phyloP scores from a whole-genome alignment of 2,329 filamentous ascomycete genomes.

The Diaporthe capsici region DNA sequence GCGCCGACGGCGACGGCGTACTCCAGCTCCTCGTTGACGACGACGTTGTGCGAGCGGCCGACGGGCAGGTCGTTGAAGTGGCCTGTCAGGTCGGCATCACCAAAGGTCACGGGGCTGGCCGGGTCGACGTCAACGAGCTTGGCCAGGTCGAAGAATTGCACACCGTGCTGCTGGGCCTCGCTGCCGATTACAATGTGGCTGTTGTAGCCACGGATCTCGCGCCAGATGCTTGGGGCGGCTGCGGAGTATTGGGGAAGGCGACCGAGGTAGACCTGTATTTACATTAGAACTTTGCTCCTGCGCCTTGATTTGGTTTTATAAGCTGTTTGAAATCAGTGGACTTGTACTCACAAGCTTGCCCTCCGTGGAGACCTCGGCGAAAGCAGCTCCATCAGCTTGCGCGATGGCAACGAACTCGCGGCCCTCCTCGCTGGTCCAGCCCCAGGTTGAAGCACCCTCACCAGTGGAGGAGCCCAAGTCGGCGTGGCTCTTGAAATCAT shows the following conservation, averaged over 20 bases:
- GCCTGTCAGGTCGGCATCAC: conserved; percentile 52
- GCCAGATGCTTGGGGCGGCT: conserved; percentile 52
- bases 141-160: conserved; percentile 75
- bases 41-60: conserved; percentile 67
- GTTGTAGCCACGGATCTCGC: conserved; percentile 59
- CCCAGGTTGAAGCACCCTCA: conserved; percentile 58
- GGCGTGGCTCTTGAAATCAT: conserved; percentile 68
- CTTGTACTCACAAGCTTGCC: conserved; percentile 54
- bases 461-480: conserved; percentile 62
- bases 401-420: conserved; percentile 65
- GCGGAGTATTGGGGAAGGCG: conserved; percentile 59
- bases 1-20: conserved; percentile 62
- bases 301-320: background rate
- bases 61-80: conserved; percentile 51
- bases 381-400: conserved; percentile 64
- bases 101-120: conserved; percentile 53
- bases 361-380: conserved; percentile 60
- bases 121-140: conserved; percentile 64
- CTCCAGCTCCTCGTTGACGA: conserved; percentile 63
- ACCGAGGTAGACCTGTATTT: conserved; percentile 56
- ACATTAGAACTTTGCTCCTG: background rate
- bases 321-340: too few relatives aligned
- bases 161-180: conserved; percentile 64
- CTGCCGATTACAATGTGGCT: conserved; percentile 58
- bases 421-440: conserved; percentile 62